Base-by-base conservation (phyloP, 352 stramenopile species). In the Globisporangium barbulae region DNA sequence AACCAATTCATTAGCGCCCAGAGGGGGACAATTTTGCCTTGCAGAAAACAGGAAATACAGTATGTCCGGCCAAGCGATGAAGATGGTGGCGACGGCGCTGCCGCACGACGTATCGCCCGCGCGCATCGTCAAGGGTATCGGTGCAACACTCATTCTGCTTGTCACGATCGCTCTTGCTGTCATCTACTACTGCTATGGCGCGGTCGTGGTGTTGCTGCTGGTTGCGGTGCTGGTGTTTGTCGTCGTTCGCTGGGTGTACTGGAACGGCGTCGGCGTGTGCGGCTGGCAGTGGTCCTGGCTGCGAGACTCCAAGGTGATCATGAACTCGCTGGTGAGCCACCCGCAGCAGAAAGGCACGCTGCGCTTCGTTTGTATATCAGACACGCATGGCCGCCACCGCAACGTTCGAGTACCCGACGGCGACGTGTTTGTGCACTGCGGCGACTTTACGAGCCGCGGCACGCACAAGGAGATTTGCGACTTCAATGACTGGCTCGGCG, bases 391-490 rank as follows among this genome's bases (percentile, higher is more conserved):
- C n/a, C 80, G 79, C 35, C 87, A 95, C 62, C 78, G 75, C 7
- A 72, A 82, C 19, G 72, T 98, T 52, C 70, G 56, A 31, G 65
- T 94, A 0, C 81, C 86, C 0, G 53, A 72, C 4, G 85, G 96
- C 39, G 88, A 96, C 61, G 78, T 98, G 35, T 63, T 98, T 31
- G 80, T 98, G 52, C 90, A 97, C 47, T 93, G 96, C 66, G 85
- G 86, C 19, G 93, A 98, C 73, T 93, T 98, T 39, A 93, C 85
- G 52, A 85, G 87, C 39, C 89, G 66, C 19, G 87, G 87, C 2
- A 85, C 78, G 0, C 83, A 91, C 67, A 61, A 73, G 0, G 83
- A 95, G 62, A 81, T 94, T 62, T 53, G 63, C 42, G 82, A 88
- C 61, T 94, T 95, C 42, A 87, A 90, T 59, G 75, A 78, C 39